Evolutionary conservation across 2,329 filamentous ascomycete genomes (phyloP).

Genomic region (Ceratocystis ficicola): DNA sequence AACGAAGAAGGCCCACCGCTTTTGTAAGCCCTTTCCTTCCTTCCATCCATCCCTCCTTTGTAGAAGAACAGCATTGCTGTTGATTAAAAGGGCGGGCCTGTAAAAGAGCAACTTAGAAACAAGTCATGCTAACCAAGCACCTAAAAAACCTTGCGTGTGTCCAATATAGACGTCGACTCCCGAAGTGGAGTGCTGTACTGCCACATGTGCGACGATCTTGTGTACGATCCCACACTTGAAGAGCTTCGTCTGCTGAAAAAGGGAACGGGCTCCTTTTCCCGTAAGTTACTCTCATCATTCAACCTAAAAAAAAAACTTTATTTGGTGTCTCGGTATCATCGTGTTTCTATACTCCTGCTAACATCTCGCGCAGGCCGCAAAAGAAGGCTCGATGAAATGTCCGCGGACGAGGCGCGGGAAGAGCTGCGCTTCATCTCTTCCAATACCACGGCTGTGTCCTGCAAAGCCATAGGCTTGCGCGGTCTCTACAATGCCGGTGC

Average conservation of each 20-base stretch:
- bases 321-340: too few relatives aligned
- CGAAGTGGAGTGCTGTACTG: slow-evolving; percentile 64
- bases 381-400: slow-evolving; percentile 61
- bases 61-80: neutral
- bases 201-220: slow-evolving; percentile 68
- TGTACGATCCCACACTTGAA: slow-evolving; percentile 72
- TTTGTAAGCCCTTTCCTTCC: slow-evolving; percentile 44
- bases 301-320: neutral
- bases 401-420: slow-evolving; percentile 52
- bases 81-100: neutral
- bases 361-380: slow-evolving; percentile 44
- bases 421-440: slow-evolving; percentile 63
- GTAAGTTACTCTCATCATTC: slow-evolving; percentile 33
- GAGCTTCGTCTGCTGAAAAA: slow-evolving; percentile 60
- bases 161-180: slow-evolving; percentile 57
- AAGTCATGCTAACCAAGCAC: slow-evolving; percentile 26
- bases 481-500: slow-evolving; percentile 97
- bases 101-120: neutral
- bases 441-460: slow-evolving; percentile 70
- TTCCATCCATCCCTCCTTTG: neutral
- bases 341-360: too few relatives aligned
- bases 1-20: slow-evolving; percentile 56
- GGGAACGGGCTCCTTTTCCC: slow-evolving; percentile 52
- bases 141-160: neutral
- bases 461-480: slow-evolving; percentile 73